Conservation (phyloP, 371 early-diverging fungal genomes). For the Apophysomyces sp. region DNA sequence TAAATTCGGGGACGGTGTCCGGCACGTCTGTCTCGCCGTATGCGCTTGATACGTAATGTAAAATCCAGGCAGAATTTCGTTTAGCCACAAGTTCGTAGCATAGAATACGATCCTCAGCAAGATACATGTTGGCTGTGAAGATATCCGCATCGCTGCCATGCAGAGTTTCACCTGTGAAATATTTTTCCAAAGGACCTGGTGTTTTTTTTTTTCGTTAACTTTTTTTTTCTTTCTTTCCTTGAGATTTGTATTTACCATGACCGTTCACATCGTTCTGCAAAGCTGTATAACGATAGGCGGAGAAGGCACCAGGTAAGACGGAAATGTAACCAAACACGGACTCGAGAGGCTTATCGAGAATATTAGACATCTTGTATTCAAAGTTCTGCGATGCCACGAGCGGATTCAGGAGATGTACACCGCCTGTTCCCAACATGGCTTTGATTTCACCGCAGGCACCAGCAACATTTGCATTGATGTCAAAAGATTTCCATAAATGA, state of each 20-base stretch:
- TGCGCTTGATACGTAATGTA: conserved; percentile 67
- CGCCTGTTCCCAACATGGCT: conserved; percentile 71
- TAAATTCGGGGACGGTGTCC: conserved; percentile 77
- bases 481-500: conserved; percentile 76
- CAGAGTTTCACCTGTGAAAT: conserved; percentile 67
- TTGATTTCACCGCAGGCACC: conserved; percentile 86
- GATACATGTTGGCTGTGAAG: conserved; percentile 75
- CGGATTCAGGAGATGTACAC: conserved; percentile 72
- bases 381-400: conserved; percentile 93
- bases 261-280: conserved; percentile 51
- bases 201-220: neutral
- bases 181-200: conserved; percentile 54
- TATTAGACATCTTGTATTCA: conserved; percentile 90
- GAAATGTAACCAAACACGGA: conserved; percentile 84
- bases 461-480: conserved; percentile 63
- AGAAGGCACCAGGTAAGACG: conserved; percentile 79
- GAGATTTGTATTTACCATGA: conserved; percentile 30
- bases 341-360: conserved; percentile 83
- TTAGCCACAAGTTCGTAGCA: conserved; percentile 78
- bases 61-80: conserved; percentile 58
- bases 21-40: conserved; percentile 78
- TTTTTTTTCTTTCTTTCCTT: neutral
- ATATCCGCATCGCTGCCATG: conserved; percentile 45
- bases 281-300: conserved; percentile 67
- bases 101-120: conserved; percentile 78